Evolutionary conservation across 768 basidiomycete species (phyloP).

Genomic region (Suillus sp.): DNA sequence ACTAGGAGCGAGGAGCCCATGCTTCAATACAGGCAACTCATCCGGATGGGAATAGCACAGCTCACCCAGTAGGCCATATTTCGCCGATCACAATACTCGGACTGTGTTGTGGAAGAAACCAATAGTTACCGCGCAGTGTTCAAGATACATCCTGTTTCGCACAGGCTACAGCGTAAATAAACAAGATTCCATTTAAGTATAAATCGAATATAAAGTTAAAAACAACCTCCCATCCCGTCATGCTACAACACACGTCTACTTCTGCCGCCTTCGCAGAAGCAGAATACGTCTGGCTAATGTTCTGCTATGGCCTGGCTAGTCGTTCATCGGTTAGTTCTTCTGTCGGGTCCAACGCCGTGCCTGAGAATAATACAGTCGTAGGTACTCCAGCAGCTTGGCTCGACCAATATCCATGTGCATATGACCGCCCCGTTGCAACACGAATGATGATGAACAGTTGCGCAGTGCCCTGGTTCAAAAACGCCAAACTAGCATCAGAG

Average conservation of each 20-base stretch:
- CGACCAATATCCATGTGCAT: constrained; percentile 10
- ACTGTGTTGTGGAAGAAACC: too few species aligned
- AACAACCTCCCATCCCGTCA: background rate
- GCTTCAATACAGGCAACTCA: too few species aligned
- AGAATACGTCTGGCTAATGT: background rate
- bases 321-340: background rate
- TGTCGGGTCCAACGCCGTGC: background rate
- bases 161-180: too few species aligned
- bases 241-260: background rate
- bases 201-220: constrained; percentile 2
- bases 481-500: background rate
- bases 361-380: background rate
- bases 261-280: background rate
- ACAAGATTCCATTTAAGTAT: background rate
- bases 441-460: constrained; percentile 34
- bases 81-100: too few species aligned
- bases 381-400: background rate
- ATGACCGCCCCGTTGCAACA: constrained; percentile 32
- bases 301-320: background rate
- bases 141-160: too few species aligned
- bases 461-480: constrained; percentile 25
- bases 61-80: too few species aligned
- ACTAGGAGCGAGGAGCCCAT: too few species aligned
- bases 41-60: too few species aligned
- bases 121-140: too few species aligned